phyloP scores from a whole-genome alignment of 805 yeast genomes.

The Brettanomyces bruxellensis region DNA sequence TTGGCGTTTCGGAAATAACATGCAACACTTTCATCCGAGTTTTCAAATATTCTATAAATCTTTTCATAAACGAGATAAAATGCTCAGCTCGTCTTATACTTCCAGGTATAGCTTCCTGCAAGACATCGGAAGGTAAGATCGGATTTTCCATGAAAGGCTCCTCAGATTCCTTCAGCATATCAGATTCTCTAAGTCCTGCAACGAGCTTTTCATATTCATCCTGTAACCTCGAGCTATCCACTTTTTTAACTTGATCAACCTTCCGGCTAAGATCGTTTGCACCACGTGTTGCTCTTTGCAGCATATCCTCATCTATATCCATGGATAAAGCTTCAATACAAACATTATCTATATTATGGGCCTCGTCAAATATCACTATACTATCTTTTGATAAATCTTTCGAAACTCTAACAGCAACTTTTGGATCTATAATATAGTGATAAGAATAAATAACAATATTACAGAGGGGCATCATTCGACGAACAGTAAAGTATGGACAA shows the following conservation, averaged over 20 bases:
- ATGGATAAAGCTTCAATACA: slow-evolving; percentile 92
- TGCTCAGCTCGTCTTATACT: slow-evolving; percentile 96
- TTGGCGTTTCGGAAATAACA: slow-evolving; percentile 96
- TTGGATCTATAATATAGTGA: slow-evolving; percentile 93
- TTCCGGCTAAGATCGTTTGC: slow-evolving; percentile 70
- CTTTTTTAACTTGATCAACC: slow-evolving; percentile 75
- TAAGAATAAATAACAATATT: slow-evolving; percentile 92
- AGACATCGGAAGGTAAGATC: slow-evolving; percentile 70
- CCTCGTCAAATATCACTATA: slow-evolving; percentile 95
- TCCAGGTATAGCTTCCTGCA: slow-evolving; percentile 94
- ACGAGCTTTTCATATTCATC: slow-evolving; percentile 89
- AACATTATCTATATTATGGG: slow-evolving; percentile 97
- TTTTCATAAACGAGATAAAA: slow-evolving; percentile 82
- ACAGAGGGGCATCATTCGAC: slow-evolving; percentile 95
- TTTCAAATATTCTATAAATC: slow-evolving; percentile 89
- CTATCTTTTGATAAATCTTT: slow-evolving; percentile 85
- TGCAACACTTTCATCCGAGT: slow-evolving; percentile 97
- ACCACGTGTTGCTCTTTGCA: slow-evolving; percentile 81
- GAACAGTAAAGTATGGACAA: slow-evolving; percentile 95
- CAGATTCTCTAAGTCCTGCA: slow-evolving; percentile 79
- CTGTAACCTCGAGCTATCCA: slow-evolving; percentile 76
- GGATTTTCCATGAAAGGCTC: slow-evolving; percentile 74
- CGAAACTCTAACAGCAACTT: slow-evolving; percentile 93
- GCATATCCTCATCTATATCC: slow-evolving; percentile 83
- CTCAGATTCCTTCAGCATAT: slow-evolving; percentile 55